phyloP scores from a whole-genome alignment of 192 early-diverging fungal species.

The Coemansia sp. region DNA sequence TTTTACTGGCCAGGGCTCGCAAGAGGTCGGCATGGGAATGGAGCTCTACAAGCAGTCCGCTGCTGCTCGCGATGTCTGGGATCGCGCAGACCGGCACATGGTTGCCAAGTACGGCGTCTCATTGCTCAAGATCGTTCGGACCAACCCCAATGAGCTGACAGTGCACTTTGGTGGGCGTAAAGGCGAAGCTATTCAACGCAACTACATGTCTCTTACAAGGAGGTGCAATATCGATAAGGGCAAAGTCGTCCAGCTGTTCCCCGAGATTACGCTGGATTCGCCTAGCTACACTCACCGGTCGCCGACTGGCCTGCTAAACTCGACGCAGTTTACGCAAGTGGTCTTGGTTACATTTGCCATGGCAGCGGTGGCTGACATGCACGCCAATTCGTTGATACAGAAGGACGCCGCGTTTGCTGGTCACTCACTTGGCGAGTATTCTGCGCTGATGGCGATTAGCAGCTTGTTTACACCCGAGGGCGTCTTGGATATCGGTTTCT shows the following conservation, averaged over 20 bases:
- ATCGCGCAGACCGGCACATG: constrained; percentile 87
- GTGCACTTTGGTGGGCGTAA: constrained; percentile 85
- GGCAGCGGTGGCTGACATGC: constrained; percentile 86
- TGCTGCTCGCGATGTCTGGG: constrained; percentile 88
- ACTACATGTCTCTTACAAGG: constrained; percentile 60
- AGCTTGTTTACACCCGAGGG: constrained; percentile 78
- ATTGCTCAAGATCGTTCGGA: constrained; percentile 87
- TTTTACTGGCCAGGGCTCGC: constrained; percentile 97
- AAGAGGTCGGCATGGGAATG: constrained; percentile 97
- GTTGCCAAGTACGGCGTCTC: constrained; percentile 83
- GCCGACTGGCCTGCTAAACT: constrained; percentile 77
- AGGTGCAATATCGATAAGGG: too few relatives aligned
- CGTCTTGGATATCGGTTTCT: constrained; percentile 87
- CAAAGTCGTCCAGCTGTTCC: background rate
- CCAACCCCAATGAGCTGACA: constrained; percentile 64
- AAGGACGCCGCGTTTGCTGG: constrained; percentile 80
- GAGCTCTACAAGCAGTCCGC: constrained; percentile 79
- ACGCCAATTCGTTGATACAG: constrained; percentile 77
- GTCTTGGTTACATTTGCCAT: constrained; percentile 82
- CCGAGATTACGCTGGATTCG: constrained; percentile 71
- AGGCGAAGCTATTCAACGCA: constrained; percentile 75
- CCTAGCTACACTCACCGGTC: constrained; percentile 79
- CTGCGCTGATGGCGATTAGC: constrained; percentile 79
- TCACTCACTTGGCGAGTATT: constrained; percentile 93
- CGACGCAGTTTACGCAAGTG: constrained; percentile 94